Conservation (phyloP, 2,329 filamentous ascomycete species). For the Trichophyton equinum region DNA sequence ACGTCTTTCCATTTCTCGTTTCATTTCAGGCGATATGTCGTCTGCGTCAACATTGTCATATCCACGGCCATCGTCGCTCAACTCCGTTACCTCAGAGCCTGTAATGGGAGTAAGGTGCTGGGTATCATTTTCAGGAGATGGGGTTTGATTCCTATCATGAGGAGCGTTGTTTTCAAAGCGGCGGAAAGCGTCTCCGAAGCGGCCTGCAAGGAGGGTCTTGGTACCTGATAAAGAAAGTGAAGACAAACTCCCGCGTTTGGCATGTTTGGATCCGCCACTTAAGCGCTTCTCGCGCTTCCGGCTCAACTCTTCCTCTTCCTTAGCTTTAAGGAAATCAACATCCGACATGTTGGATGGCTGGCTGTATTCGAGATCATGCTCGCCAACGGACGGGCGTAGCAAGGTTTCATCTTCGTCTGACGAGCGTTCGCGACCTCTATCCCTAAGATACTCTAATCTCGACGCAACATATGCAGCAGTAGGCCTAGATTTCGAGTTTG, state of each 20-base stretch:
- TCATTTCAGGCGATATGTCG: conserved; percentile 71
- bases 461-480: conserved; percentile 73
- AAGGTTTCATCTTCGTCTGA: conserved; percentile 28
- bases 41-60: conserved; percentile 48
- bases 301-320: conserved; percentile 53
- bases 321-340: conserved; percentile 66
- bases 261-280: conserved; percentile 48
- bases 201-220: conserved; percentile 72
- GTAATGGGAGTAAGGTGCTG: conserved; percentile 54
- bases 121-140: conserved; percentile 36
- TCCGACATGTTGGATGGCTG: conserved; percentile 53
- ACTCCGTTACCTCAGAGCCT: conserved; percentile 61
- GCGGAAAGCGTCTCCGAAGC: conserved; percentile 88
- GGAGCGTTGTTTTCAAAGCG: conserved; percentile 58
- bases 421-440: conserved; percentile 50
- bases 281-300: conserved; percentile 43
- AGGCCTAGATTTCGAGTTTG: conserved; percentile 57
- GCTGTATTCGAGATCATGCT: conserved; percentile 24
- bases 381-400: conserved; percentile 24
- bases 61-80: conserved; percentile 53
- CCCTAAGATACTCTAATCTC: conserved; percentile 69
- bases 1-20: conserved; percentile 74
- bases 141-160: conserved; percentile 28
- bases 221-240: conserved; percentile 57
- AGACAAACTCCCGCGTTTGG: conserved; percentile 61